A percentile compares a stretch with the other conserved stretches of the same genome.
phyloP scores from a whole-genome alignment of 108 stramenopile genomes.

The Skeletonema menzelii region DNA sequence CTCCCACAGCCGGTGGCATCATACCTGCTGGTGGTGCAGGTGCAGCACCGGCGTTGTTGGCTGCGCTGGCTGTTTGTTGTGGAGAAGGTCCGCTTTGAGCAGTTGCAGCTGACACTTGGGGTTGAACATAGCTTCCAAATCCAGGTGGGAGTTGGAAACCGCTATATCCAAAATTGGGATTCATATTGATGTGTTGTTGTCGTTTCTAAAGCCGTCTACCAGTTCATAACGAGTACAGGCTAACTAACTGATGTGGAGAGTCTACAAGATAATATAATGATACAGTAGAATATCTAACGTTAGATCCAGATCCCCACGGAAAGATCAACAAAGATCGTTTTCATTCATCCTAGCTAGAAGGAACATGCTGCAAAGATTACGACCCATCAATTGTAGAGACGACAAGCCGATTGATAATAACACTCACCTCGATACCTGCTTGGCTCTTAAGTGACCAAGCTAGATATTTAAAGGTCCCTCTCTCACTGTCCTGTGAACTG shows the following conservation, averaged over 20 bases:
- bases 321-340: no score
- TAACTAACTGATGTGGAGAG: neutral
- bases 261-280: neutral
- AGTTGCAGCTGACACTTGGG: neutral
- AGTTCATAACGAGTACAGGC: neutral
- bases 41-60: neutral
- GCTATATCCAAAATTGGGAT: neutral
- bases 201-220: neutral
- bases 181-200: neutral
- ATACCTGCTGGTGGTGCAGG: neutral
- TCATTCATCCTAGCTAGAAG: no score
- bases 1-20: neutral
- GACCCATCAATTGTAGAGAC: no score
- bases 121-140: neutral
- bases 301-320: no score
- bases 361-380: no score
- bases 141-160: neutral
- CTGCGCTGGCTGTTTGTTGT: neutral
- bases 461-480: no score
- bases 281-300: no score
- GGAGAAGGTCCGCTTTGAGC: neutral
- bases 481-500: no score
- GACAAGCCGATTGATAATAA: no score
- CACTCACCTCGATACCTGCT: no score
- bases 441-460: no score